These are phyloP conservation scores for Alternaria arbusti DNA, from an alignment of 2,329 filamentous ascomycete species.

Conservation along the genomic window DNA sequence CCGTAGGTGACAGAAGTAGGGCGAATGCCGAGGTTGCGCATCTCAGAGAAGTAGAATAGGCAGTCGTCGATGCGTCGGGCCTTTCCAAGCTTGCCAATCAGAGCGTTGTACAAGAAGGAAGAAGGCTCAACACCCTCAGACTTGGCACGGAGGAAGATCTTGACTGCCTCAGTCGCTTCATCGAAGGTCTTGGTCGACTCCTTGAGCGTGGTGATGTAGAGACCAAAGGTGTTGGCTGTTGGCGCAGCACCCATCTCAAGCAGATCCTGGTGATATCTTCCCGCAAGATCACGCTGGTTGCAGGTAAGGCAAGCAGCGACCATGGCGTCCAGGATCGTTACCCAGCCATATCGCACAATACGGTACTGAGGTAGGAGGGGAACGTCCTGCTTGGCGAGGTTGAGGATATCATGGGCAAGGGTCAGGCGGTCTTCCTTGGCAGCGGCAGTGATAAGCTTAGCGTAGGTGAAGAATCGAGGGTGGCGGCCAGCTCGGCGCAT, in stretches of 20 bases:
- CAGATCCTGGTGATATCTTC: slow-evolving; percentile 89
- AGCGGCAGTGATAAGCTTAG: slow-evolving; percentile 90
- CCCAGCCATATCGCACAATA: slow-evolving; percentile 92
- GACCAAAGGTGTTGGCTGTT: slow-evolving; percentile 94
- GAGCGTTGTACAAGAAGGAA: slow-evolving; percentile 96
- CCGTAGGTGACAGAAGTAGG: slow-evolving; percentile 98
- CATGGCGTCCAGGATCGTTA: slow-evolving; percentile 95
- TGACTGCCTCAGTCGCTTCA: slow-evolving; percentile 93
- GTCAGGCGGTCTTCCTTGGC: slow-evolving; percentile 84
- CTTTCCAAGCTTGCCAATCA: slow-evolving; percentile 98
- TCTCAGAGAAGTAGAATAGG: slow-evolving; percentile 96
- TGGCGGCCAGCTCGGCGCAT: slow-evolving; percentile 92
- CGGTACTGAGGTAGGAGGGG: slow-evolving; percentile 84
- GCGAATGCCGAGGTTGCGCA: slow-evolving; percentile 90
- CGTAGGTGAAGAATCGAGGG: slow-evolving; percentile 94
- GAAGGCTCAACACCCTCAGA: slow-evolving; percentile 93
- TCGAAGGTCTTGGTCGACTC: slow-evolving; percentile 98
- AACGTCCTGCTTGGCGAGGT: slow-evolving; percentile 87
- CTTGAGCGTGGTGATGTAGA: slow-evolving; percentile 99
- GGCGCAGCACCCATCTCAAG: slow-evolving; percentile 88
- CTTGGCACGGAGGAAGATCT: slow-evolving; percentile 95
- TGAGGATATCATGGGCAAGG: slow-evolving; percentile 83
- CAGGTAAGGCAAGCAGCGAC: slow-evolving; percentile 86
- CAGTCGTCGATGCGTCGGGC: slow-evolving; percentile 97
- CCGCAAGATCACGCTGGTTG: slow-evolving; percentile 79